Evolutionary conservation across 1,284 basidiomycete species (phyloP), one percentile per base, ranked within the genome.

Genomic region (Trichosporon coremiiforme): DNA sequence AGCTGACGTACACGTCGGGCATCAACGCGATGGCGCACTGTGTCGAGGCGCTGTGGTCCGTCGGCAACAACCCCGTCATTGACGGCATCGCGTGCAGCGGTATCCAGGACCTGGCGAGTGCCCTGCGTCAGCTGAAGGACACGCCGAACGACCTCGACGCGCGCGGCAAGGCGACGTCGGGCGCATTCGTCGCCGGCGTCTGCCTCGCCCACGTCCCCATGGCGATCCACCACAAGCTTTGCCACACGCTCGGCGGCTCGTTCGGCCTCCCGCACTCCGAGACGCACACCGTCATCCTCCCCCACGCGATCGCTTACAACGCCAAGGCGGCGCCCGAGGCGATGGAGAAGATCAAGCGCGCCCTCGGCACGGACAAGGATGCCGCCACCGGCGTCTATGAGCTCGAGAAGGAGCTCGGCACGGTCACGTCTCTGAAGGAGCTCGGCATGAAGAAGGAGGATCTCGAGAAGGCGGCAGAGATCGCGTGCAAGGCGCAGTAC

Each of bases 211-310:
- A 80, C 2, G 84, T 85, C 12, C 80, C 82, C 31, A 85, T 86
- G 83, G 80, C 79, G n/a, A 73, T 86, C 12, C 86, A 86, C 71
- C 85, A 86, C 75, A 86, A 86, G 75, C 78, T 86, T n/a, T 85
- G 84, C 73, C 85, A 85, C 73, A 82, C 82, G n/a, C 81, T 86
- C 38, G 65, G 76, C 35, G 85, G 85, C 9, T 82, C 82, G 15
- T 85, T 86, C 73, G 81, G 83, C 70, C 83, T 86, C 67, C 85
- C 85, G 10, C 85, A 86, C 71, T 81, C 85, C 13, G 85, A 86
- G 71, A 86, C 85, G 2, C 86, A 86, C 71, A 85, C 85, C 15
- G 84, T 86, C 41, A 79, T 86, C 36, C 82, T 86, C 50, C 85
- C 86, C 0, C 85, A 86, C 71, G 83, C 84, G 0, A 80, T 85